Base-by-base conservation (phyloP, 345 rosid genomes). In the Sonneratia alba region DNA sequence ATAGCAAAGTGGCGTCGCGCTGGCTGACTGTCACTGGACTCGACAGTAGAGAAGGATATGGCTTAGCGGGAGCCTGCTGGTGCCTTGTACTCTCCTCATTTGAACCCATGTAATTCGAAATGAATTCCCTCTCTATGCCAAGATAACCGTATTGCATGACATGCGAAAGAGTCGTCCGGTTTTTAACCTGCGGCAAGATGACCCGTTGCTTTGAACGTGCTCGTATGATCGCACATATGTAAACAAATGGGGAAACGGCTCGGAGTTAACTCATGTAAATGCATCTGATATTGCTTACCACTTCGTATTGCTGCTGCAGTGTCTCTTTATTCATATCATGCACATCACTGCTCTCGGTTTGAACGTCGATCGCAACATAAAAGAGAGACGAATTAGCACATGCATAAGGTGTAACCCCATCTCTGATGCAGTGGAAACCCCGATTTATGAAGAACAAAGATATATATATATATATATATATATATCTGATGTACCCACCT, bases 281-380 rank as follows among this genome's bases (percentile, higher is more conserved):
- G 45, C 7, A 4, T 9, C 45, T 42, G 45, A 5, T 59, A 0
- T n/a, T 61, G 8, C 4, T 12, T 79, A 84, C 92, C 76, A 73
- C 67, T 57, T 63, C 42, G 68, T 85, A 87, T 68, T 90, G 96
- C 61, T 82, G 48, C 73, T 72, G 40, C 47, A 90, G 73, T 15
- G 87, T 83, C 78, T 90, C 96, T 56, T 78, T 77, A 13, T 68
- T 72, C 81, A 77, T 55, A 73, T 90, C 85, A 74, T 90, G 86
- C 38, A 71, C 59, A 6, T 85, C 93, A 38, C 90, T 88, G 86
- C 70, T 22, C 56, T 10, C 7, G 36, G 51, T 18, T 37, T 59
- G 36, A 32, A 47, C 15, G 66, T 59, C 24, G 57, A 22, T 59
- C 15, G 13, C 36, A 49, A n/a, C 14, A 2, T 49, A 34, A 13